Base-by-base conservation (phyloP, 2,329 filamentous ascomycete species). In the Fusarium solani-melongenae region DNA sequence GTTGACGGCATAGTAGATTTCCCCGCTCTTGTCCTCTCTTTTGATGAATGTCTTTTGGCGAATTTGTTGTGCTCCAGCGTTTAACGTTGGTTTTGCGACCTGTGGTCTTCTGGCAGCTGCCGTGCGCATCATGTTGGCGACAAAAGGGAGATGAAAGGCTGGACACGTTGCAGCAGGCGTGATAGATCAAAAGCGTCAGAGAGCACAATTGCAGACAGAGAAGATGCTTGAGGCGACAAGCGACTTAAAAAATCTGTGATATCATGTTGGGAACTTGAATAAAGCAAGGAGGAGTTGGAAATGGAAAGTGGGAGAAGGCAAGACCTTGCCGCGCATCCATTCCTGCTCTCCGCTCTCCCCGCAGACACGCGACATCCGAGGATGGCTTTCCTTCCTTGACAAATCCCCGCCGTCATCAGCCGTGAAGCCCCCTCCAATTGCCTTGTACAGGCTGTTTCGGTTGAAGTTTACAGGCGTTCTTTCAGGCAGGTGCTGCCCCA, bases 1-100 rank as follows among this genome's bases (percentile, higher is more conserved):
- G 64, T 77, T 79, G 55, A 79, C 24, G 11, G 70, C 74, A 68
- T 80, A 83, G 70, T 81, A 82, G 22, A 73, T 51, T 2, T 76
- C 64, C 10, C 73, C 72, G 34, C 74, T 70, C 46, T 75, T 70
- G 64, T 74, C 70, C 22, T 68, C 29, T 22, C 24, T 75, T 59
- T 71, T 74, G 22, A 77, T 57, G 62, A 81, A 82, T 22, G 70
- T 67, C 63, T 77, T 81, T 56, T 29, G 61, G 10, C 70, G 73
- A n/a, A n/a, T 39, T 36, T 55, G 44, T 55, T 53, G 34, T 56
- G 46, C 29, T 53, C 49, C 39, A 27, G 38, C 31, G 34, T 27
- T 39, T 27, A 69, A 17, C 17, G n/a, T 41, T 11, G 49, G 20
- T 34, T 57, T 55, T 27, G 39, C 29, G 39, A 57, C 63, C 31